These are phyloP conservation scores for Trametes cinnabarina DNA, from an alignment of 768 basidiomycete genomes.

Conservation along the genomic window DNA sequence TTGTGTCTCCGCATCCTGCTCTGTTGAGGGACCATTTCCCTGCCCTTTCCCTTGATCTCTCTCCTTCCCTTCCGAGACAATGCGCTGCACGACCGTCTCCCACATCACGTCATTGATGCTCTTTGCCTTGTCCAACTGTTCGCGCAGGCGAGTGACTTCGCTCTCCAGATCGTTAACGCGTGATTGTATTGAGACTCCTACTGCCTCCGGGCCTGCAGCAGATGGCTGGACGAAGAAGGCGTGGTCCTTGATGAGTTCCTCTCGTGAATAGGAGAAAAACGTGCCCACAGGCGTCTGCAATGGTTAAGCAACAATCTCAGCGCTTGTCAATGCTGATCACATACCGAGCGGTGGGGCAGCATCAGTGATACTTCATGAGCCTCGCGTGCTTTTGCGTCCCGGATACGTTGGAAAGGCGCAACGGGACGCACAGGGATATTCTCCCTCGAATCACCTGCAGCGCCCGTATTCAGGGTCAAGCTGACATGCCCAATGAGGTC, in stretches of 20 bases:
- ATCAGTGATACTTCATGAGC: constrained; percentile 69
- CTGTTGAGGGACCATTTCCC: constrained; percentile 12
- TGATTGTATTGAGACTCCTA: constrained; percentile 43
- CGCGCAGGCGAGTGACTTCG: constrained; percentile 64
- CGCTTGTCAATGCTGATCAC: neutral
- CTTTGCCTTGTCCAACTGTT: constrained; percentile 79
- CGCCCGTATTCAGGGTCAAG: constrained; percentile 43
- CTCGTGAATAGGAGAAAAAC: constrained; percentile 41
- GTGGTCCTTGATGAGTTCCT: constrained; percentile 65
- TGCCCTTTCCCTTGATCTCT: constrained; percentile 22
- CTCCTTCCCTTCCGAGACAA: constrained; percentile 42
- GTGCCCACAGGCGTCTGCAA: constrained; percentile 22
- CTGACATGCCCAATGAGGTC: constrained; percentile 83
- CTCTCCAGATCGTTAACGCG: constrained; percentile 67
- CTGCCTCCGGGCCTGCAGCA: constrained; percentile 31
- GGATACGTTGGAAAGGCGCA: constrained; percentile 69
- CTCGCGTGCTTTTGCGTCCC: constrained; percentile 64
- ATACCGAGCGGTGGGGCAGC: constrained; percentile 50
- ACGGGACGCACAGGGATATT: constrained; percentile 65
- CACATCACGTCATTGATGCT: constrained; percentile 94
- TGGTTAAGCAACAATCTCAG: neutral
- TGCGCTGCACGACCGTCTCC: constrained; percentile 74
- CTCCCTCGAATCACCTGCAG: constrained; percentile 43
- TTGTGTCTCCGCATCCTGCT: constrained; percentile 9
- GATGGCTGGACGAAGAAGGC: constrained; percentile 58